These are phyloP conservation scores for Boletus rex-veris DNA, from an alignment of 768 basidiomycete genomes.

Conservation along the genomic window DNA sequence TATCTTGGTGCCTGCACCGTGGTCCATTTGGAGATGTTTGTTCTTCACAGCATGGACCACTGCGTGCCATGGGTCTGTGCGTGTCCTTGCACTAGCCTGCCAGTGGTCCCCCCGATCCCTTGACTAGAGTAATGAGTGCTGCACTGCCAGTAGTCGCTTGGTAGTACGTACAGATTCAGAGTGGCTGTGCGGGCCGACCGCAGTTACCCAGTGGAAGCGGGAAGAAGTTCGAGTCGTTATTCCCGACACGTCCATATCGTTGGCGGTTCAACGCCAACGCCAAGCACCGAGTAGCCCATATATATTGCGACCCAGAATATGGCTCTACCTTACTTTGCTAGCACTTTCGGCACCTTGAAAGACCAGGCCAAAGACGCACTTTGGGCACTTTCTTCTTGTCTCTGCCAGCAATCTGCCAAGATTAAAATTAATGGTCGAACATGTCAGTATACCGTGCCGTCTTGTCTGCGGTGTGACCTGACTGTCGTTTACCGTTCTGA, in stretches of 20 bases:
- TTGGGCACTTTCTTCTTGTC: slow-evolving; percentile 76
- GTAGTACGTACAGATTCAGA: not conserved
- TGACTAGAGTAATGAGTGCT: not conserved
- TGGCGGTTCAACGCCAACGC: not conserved
- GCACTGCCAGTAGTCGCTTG: not conserved
- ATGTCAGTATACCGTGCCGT: slow-evolving; percentile 52
- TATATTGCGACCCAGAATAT: slow-evolving; percentile 14
- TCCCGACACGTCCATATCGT: not conserved
- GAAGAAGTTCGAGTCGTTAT: not conserved
- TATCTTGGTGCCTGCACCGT: not conserved
- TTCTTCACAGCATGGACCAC: not conserved
- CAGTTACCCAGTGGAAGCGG: not conserved
- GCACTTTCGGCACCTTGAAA: slow-evolving; percentile 53
- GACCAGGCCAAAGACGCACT: slow-evolving; percentile 81
- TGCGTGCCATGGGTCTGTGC: not conserved
- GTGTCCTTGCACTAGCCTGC: not conserved
- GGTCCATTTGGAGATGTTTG: slow-evolving; percentile 10
- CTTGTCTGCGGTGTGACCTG: slow-evolving; percentile 1
- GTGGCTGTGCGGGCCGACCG: slow-evolving; percentile 10
- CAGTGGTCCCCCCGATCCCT: not conserved
- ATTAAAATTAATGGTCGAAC: slow-evolving; percentile 96
- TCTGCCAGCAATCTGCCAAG: slow-evolving; percentile 78
- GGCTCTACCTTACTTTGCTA: slow-evolving; percentile 34
- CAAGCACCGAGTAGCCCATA: not conserved
- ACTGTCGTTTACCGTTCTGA: not conserved